Evolutionary conservation across 495 filamentous ascomycete genomes (phyloP).

Genomic region (Ascobolus immersus): DNA sequence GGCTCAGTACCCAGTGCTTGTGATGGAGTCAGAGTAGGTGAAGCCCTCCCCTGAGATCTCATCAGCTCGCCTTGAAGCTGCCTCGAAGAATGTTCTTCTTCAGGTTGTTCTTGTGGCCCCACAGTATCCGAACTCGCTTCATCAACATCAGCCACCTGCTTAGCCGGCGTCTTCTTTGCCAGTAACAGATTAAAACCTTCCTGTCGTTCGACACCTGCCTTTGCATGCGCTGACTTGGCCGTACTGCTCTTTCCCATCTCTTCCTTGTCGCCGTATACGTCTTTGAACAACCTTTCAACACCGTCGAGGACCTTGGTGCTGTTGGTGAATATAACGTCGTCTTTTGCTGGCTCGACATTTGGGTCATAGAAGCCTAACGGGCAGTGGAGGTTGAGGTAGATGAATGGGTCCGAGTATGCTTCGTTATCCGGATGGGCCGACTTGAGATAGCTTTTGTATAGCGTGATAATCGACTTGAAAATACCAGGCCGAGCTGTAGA

Average conservation of each 20-base stretch:
- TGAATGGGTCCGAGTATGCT: constrained; percentile 35
- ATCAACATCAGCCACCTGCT: too few relatives aligned
- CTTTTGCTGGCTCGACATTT: constrained; percentile 77
- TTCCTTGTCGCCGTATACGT: constrained; percentile 24
- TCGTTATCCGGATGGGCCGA: constrained; percentile 12
- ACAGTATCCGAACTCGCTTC: too few relatives aligned
- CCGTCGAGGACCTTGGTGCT: constrained; percentile 25
- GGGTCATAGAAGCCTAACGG: constrained; percentile 50
- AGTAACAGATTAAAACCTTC: too few relatives aligned
- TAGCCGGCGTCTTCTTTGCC: too few relatives aligned
- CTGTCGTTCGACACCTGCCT: too few relatives aligned
- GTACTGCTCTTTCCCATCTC: constrained; percentile 2
- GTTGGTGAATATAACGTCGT: constrained; percentile 59
- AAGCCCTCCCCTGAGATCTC: too few relatives aligned
- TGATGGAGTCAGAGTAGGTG: too few relatives aligned
- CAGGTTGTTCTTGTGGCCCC: too few relatives aligned
- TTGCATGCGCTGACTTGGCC: too few relatives aligned
- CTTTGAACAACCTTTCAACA: constrained; percentile 29
- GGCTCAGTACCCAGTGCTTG: too few relatives aligned
- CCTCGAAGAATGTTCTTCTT: too few relatives aligned
- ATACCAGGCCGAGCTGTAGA: constrained; percentile 31
- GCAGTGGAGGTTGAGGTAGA: constrained; percentile 49
- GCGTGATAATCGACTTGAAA: constrained; percentile 35
- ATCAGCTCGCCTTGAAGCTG: too few relatives aligned
- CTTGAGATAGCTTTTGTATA: constrained; percentile 34